phyloP scores from a whole-genome alignment of 2,329 filamentous ascomycete genomes.

The Bimuria novae-zelandiae region DNA sequence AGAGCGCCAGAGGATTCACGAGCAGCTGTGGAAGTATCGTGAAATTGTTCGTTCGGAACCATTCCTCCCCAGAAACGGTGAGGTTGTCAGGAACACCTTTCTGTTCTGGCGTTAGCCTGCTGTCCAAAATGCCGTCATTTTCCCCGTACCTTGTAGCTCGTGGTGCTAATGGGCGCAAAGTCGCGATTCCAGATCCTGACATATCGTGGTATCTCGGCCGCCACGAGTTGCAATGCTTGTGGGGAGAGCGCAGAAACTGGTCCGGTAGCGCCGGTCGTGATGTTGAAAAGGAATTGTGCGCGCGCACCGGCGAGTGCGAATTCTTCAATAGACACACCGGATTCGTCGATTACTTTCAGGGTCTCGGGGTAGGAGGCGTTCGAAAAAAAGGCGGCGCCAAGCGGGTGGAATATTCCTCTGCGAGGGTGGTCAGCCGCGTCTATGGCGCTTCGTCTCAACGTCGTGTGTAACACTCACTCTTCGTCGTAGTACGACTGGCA shows the following conservation, averaged over 20 bases:
- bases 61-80: slow-evolving; percentile 40
- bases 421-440: slow-evolving; percentile 40
- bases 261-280: slow-evolving; percentile 34
- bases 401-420: slow-evolving; percentile 46
- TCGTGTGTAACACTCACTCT: slow-evolving; percentile 39
- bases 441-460: slow-evolving; percentile 22
- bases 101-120: slow-evolving; percentile 30
- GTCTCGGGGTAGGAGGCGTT: slow-evolving; percentile 44
- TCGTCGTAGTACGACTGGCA: slow-evolving; percentile 46
- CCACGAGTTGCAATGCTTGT: slow-evolving; percentile 29
- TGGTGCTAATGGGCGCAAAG: slow-evolving; percentile 38
- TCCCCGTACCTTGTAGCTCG: slow-evolving; percentile 42
- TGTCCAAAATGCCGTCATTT: slow-evolving; percentile 12
- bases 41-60: slow-evolving; percentile 44
- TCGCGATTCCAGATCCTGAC: slow-evolving; percentile 36
- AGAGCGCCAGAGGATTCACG: slow-evolving; percentile 43
- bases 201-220: slow-evolving; percentile 43
- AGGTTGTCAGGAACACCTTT: slow-evolving; percentile 43
- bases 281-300: slow-evolving; percentile 41
- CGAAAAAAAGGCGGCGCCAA: slow-evolving; percentile 47
- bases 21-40: slow-evolving; percentile 40
- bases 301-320: slow-evolving; percentile 41
- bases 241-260: slow-evolving; percentile 26
- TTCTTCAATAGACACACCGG: slow-evolving; percentile 36
- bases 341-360: slow-evolving; percentile 39